Base-by-base conservation (phyloP, 805 yeast genomes). In the Saturnispora serradocipensis region DNA sequence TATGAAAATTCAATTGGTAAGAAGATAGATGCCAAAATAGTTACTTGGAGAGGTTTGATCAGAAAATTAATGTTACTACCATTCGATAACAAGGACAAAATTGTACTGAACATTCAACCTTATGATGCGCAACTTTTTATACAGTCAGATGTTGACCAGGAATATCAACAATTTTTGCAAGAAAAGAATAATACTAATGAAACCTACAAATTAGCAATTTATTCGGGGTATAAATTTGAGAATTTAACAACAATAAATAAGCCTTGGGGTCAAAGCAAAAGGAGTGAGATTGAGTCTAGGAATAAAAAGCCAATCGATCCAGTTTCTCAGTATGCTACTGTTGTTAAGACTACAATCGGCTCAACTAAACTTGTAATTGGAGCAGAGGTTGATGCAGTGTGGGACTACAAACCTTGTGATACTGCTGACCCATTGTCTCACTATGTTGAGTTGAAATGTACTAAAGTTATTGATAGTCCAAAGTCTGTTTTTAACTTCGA, bases 371-470 rank as follows among this genome's bases (percentile, higher is more conserved):
- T 88, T 43, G 65, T 87, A 5, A 66, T 89, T 44, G 96, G 89
- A 1, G 97, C 96, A 2, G 98, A 93, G 68, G 87, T 91, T 20
- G 98, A 91, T 67, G 85, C 97, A 64, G 84, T 85, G 10, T 85
- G 83, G 76, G 97, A 89, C 64, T 88, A 79, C 60, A 77, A 82
- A 56, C 88, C 90, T 2, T 56, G 52, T 2, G 62, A 61, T 46
- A 63, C 65, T 51, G 64, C 43, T 53, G 79, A 78, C 54, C 76
- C 81, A 22, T 69, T 88, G 44, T 65, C 74, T 4, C 95, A 88
- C 66, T 93, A 93, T 63, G 83, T 84, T 7, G 97, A 93, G 65
- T 71, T 93, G 56, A 91, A 90, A 62, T 87, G 96, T 1, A 69
- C 84, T 2, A 71, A 76, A 43, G 70, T 74, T 5, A 73, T 91